These are phyloP conservation scores for Hamamelis virginiana DNA, from an alignment of 164 flowering plant species.

Conservation along the genomic window DNA sequence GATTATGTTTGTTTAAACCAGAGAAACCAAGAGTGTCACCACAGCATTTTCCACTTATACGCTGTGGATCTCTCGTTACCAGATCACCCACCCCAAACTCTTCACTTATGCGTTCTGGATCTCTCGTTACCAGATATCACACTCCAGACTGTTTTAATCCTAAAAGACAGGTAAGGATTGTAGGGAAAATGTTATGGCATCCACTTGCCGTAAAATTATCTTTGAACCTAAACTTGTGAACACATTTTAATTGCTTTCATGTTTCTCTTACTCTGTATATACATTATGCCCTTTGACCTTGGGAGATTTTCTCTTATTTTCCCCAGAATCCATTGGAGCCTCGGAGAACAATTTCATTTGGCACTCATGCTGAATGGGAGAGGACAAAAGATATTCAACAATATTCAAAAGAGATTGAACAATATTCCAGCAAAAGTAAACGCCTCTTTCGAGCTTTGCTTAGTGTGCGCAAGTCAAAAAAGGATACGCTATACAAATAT, in stretches of 20 bases:
- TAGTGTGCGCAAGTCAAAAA: constrained; percentile 33
- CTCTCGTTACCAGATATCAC: constrained; percentile 23
- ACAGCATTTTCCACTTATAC: constrained; percentile 21
- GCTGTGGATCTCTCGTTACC: constrained; percentile 32
- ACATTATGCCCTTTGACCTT: neutral
- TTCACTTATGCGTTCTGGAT: constrained; percentile 33
- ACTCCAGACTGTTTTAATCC: constrained; percentile 18
- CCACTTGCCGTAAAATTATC: neutral
- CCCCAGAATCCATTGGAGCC: constrained; percentile 33
- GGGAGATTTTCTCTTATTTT: neutral
- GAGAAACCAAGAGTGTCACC: constrained; percentile 35
- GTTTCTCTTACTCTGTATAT: neutral
- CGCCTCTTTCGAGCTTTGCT: constrained; percentile 47
- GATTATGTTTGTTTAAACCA: constrained; percentile 8
- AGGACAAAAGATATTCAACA: constrained; percentile 23
- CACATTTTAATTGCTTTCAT: neutral
- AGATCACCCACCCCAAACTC: constrained; percentile 23
- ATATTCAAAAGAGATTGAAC: constrained; percentile 28
- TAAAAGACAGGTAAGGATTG: constrained; percentile 26
- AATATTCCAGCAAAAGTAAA: constrained; percentile 32
- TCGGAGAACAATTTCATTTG: constrained; percentile 23
- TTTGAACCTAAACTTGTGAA: neutral
- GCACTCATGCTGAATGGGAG: constrained; percentile 9
- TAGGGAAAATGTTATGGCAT: neutral
- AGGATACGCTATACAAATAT: constrained; percentile 19